These are phyloP conservation scores for Bullera alba DNA, from an alignment of 768 basidiomycete species.

Conservation along the genomic window DNA sequence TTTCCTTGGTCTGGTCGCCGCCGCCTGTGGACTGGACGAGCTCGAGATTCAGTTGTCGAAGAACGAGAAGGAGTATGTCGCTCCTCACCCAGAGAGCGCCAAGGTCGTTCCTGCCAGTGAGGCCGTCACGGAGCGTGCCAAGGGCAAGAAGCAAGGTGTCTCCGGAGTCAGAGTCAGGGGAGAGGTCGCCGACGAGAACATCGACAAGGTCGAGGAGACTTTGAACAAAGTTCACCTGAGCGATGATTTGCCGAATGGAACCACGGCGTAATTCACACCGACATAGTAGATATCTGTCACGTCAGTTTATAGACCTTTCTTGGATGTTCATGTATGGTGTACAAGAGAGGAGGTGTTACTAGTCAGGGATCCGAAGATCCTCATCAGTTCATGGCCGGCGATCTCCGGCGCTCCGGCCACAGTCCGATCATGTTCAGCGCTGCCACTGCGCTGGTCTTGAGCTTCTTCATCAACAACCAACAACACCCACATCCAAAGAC, in stretches of 20 bases:
- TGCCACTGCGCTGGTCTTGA: too few relatives aligned
- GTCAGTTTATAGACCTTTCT: too few relatives aligned
- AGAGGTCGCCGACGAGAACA: conserved; percentile 10
- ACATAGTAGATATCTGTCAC: too few relatives aligned
- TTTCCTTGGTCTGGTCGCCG: conserved; percentile 91
- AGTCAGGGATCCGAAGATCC: too few relatives aligned
- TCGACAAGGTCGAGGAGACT: conserved; percentile 13
- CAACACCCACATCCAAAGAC: too few relatives aligned
- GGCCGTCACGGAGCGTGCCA: conserved; percentile 32
- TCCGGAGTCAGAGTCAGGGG: conserved; percentile 22
- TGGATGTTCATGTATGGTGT: too few relatives aligned
- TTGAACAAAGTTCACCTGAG: conserved; percentile 14
- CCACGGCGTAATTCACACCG: too few relatives aligned
- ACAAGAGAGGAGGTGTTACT: too few relatives aligned
- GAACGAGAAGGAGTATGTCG: conserved; percentile 52
- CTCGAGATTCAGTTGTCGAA: conserved; percentile 65
- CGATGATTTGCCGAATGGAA: conserved; percentile 5
- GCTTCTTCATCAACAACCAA: too few relatives aligned
- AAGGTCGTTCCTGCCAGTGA: conserved; percentile 41
- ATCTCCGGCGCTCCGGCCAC: too few relatives aligned
- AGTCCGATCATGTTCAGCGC: too few relatives aligned
- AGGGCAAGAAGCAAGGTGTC: conserved; percentile 31
- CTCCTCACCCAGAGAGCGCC: conserved; percentile 43
- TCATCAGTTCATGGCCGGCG: too few relatives aligned
- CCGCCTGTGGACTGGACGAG: conserved; percentile 56